Percentiles rank a stretch among this genome's conserved stretches.
Evolutionary conservation across 805 yeast genomes (phyloP).

Genomic region (Barnettozyma populi): DNA sequence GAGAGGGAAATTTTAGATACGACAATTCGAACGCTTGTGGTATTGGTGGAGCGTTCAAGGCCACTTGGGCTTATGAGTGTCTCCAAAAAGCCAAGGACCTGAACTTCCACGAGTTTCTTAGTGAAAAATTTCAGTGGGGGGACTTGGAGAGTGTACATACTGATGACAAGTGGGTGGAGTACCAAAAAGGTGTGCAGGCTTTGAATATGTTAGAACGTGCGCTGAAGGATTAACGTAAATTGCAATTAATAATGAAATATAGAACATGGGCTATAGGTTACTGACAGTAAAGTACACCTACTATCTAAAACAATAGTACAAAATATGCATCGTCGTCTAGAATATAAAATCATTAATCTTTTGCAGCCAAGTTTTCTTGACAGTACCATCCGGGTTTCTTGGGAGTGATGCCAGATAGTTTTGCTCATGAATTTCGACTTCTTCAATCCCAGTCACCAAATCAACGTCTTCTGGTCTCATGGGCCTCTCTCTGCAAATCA

Average conservation of each 20-base stretch:
- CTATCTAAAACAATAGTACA: too few relatives aligned
- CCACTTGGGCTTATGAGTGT: conserved; percentile 55
- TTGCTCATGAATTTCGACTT: too few relatives aligned
- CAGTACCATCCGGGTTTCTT: too few relatives aligned
- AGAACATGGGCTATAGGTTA: conserved; percentile 46
- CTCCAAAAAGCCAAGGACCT: conserved; percentile 11
- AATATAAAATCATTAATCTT: too few relatives aligned
- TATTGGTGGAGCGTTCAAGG: conserved; percentile 83
- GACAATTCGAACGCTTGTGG: conserved; percentile 91
- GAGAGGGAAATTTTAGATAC: conserved; percentile 58
- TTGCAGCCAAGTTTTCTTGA: too few relatives aligned
- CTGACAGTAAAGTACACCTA: too few relatives aligned
- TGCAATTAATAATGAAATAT: too few relatives aligned
- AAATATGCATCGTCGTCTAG: too few relatives aligned
- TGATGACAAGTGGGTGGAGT: conserved; percentile 26
- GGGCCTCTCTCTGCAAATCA: too few relatives aligned
- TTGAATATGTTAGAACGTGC: conserved; percentile 19
- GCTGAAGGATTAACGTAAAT: conserved; percentile 42
- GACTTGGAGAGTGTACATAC: conserved; percentile 27
- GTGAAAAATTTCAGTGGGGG: conserved; percentile 42
- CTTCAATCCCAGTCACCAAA: too few relatives aligned
- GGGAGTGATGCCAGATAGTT: too few relatives aligned
- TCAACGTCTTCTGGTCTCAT: too few relatives aligned
- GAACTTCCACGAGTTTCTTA: conserved; percentile 41
- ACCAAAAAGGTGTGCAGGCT: conserved; percentile 27